A percentile compares a stretch with the other conserved stretches of the same genome.
phyloP scores from a whole-genome alignment of 495 filamentous ascomycete genomes.

The Penicillium simplicissimum region DNA sequence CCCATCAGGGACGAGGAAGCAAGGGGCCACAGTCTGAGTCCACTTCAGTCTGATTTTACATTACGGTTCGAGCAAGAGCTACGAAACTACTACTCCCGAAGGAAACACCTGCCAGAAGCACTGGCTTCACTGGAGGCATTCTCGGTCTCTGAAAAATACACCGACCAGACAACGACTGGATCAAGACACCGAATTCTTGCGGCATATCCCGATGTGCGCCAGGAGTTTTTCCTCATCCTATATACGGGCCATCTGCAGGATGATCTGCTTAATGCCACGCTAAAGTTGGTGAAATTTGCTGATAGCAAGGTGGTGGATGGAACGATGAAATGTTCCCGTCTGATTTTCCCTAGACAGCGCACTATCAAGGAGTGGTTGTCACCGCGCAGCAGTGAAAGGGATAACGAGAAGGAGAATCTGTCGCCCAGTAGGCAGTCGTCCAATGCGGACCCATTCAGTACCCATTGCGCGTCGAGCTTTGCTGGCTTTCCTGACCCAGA shows the following conservation, averaged over 20 bases:
- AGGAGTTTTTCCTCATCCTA: slow-evolving; percentile 38
- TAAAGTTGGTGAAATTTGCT: slow-evolving; percentile 62
- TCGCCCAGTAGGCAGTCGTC: slow-evolving; percentile 25
- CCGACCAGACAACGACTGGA: background rate
- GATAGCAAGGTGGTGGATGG: slow-evolving; percentile 55
- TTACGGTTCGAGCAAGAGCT: slow-evolving; percentile 22
- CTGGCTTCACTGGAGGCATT: slow-evolving; percentile 36
- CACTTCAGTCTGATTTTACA: slow-evolving; percentile 21
- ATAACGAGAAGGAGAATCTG: slow-evolving; percentile 7
- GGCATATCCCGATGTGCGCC: slow-evolving; percentile 28
- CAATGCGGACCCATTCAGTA: slow-evolving; percentile 19
- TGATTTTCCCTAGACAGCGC: slow-evolving; percentile 60
- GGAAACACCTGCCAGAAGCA: slow-evolving; percentile 26
- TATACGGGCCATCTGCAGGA: slow-evolving; percentile 41
- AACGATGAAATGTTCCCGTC: slow-evolving; percentile 56
- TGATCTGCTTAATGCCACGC: slow-evolving; percentile 31
- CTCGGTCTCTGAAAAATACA: slow-evolving; percentile 23
- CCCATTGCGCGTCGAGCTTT: slow-evolving; percentile 6
- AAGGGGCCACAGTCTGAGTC: slow-evolving; percentile 24
- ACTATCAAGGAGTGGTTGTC: slow-evolving; percentile 50
- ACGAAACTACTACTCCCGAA: slow-evolving; percentile 20
- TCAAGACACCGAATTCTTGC: slow-evolving; percentile 7
- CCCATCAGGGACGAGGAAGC: slow-evolving; percentile 29
- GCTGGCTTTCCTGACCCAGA: slow-evolving; percentile 59
- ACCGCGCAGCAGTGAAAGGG: slow-evolving; percentile 11